phyloP scores from a whole-genome alignment of 2,329 filamentous ascomycete species.

The Cercospora zeina region DNA sequence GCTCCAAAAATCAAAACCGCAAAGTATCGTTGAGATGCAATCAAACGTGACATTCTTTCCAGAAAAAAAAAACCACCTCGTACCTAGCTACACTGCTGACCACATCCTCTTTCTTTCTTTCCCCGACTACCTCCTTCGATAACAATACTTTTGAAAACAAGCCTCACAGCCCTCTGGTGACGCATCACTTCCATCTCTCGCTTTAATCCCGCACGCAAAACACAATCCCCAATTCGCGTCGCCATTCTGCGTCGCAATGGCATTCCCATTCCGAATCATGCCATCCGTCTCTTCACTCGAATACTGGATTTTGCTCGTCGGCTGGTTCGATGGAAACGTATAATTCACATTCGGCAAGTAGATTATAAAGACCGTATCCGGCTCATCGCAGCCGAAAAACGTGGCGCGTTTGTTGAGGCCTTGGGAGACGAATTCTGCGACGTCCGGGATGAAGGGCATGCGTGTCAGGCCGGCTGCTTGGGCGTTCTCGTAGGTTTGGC shows the following conservation, averaged over 20 bases:
- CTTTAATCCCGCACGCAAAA: conserved; percentile 48
- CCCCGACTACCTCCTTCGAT: too few species aligned
- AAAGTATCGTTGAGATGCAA: too few species aligned
- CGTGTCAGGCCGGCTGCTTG: conserved; percentile 53
- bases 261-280: conserved; percentile 47
- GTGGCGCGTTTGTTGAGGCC: conserved; percentile 61
- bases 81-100: too few species aligned
- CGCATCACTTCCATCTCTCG: conserved; percentile 35
- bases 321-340: conserved; percentile 39
- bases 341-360: conserved; percentile 50
- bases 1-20: too few species aligned
- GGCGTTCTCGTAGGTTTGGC: conserved; percentile 59
- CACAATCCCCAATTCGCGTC: conserved; percentile 44
- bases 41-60: too few species aligned
- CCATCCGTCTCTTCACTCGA: conserved; percentile 39
- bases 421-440: conserved; percentile 58
- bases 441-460: conserved; percentile 61
- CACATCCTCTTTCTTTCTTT: not conserved
- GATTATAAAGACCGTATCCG: conserved; percentile 41
- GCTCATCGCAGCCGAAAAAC: conserved; percentile 62
- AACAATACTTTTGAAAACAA: conserved; percentile 48
- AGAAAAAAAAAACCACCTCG: too few species aligned
- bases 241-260: conserved; percentile 44
- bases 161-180: conserved; percentile 42
- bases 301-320: conserved; percentile 43